Conservation (phyloP, 108 stramenopile species). For the Pseudonitzschia pungens region DNA sequence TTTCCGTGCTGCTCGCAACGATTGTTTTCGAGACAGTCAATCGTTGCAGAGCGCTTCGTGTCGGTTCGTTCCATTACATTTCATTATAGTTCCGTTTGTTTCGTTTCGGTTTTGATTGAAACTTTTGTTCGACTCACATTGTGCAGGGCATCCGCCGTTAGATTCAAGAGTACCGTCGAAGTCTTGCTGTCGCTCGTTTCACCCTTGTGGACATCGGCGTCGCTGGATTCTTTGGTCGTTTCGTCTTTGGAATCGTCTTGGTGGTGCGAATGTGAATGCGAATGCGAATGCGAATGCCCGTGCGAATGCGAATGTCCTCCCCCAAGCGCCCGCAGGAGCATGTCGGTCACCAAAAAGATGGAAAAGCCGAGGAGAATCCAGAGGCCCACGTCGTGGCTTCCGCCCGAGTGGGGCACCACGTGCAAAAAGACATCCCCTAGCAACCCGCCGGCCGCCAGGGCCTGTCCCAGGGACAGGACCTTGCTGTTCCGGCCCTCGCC, state of each 20-base stretch:
- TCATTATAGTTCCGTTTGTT: neutral
- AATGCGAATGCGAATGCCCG: neutral
- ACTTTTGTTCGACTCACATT: slow-evolving; percentile 37
- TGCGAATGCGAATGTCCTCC: slow-evolving; percentile 35
- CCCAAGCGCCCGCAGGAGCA: slow-evolving; percentile 61
- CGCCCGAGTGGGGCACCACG: slow-evolving; percentile 62
- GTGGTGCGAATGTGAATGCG: neutral
- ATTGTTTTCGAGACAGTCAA: no score
- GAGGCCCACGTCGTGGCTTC: slow-evolving; percentile 51
- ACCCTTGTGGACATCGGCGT: neutral
- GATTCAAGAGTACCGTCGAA: slow-evolving; percentile 65
- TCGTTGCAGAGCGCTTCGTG: no score
- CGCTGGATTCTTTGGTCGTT: slow-evolving; percentile 15
- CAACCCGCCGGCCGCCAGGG: slow-evolving; percentile 75
- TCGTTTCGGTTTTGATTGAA: no score
- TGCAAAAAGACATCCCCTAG: slow-evolving; percentile 89
- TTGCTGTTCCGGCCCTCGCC: slow-evolving; percentile 30
- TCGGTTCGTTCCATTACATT: neutral
- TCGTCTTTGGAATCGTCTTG: slow-evolving; percentile 13
- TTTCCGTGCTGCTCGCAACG: no score
- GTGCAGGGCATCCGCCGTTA: slow-evolving; percentile 84
- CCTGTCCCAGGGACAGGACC: slow-evolving; percentile 70
- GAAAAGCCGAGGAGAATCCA: slow-evolving; percentile 70
- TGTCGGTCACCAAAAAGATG: slow-evolving; percentile 68
- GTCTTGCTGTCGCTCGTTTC: slow-evolving; percentile 3